These are phyloP conservation scores for Pinus albicaulis DNA, from an alignment of 75 land plant genomes.

Conservation along the genomic window DNA sequence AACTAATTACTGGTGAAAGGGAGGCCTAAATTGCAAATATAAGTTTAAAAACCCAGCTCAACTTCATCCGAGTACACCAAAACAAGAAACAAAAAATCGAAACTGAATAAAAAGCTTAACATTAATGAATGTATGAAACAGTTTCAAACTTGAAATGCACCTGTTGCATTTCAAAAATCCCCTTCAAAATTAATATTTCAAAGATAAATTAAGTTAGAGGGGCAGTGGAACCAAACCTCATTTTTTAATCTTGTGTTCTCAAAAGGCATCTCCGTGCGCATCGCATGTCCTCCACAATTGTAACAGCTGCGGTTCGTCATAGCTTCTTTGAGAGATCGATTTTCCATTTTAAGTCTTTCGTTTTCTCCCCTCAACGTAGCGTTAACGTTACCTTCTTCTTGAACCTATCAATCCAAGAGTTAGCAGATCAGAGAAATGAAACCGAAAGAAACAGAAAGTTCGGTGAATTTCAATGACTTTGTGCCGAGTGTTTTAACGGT, in stretches of 20 bases:
- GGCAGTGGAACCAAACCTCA: constrained; percentile 13
- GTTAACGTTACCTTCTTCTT: constrained; percentile 27
- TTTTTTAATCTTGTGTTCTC: constrained; percentile 25
- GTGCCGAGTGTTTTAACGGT: too few species aligned
- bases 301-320: constrained; percentile 21
- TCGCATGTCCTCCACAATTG: constrained; percentile 24
- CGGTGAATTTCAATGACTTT: background rate
- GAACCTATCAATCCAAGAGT: constrained; percentile 15
- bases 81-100: too few species aligned
- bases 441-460: background rate
- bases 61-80: too few species aligned
- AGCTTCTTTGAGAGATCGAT: constrained; percentile 18
- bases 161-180: too few species aligned
- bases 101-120: too few species aligned
- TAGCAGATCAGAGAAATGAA: background rate
- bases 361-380: constrained; percentile 14
- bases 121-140: too few species aligned
- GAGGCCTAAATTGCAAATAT: too few species aligned
- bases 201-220: background rate
- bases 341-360: constrained; percentile 23
- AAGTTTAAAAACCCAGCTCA: too few species aligned
- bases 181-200: constrained; percentile 11
- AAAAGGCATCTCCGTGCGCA: constrained; percentile 17
- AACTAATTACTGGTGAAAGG: too few species aligned
- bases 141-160: too few species aligned